Conservation (phyloP, 2,329 filamentous ascomycete species). For the Orbilia javanica region DNA sequence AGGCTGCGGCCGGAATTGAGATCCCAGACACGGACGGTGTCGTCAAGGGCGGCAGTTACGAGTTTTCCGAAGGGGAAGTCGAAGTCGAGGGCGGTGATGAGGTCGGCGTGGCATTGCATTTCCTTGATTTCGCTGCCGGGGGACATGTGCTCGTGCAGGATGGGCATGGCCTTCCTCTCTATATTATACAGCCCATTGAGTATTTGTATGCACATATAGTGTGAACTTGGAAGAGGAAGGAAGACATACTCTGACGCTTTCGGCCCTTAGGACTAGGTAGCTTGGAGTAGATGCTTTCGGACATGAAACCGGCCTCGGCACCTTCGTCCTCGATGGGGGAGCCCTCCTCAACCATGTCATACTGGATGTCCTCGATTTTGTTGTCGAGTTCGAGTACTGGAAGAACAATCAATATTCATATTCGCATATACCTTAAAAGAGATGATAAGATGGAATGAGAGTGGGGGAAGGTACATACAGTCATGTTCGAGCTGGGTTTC, state of each 20-base stretch:
- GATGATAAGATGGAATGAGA: no score
- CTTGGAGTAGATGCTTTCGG: conserved; percentile 96
- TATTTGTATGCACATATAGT: not conserved
- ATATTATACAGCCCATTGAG: not conserved
- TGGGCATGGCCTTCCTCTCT: conserved; percentile 84
- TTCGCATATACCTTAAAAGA: no score
- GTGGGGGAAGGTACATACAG: conserved; percentile 67
- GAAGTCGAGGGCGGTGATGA: conserved; percentile 91
- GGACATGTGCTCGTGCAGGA: conserved; percentile 94
- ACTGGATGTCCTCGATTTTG: conserved; percentile 74
- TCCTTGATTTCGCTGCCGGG: conserved; percentile 89
- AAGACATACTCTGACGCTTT: conserved; percentile 66
- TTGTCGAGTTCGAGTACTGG: conserved; percentile 73
- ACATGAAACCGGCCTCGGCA: conserved; percentile 81
- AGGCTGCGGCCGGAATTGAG: conserved; percentile 92
- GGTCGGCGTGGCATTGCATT: conserved; percentile 87
- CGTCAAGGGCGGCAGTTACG: conserved; percentile 91
- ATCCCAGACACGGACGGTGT: conserved; percentile 96
- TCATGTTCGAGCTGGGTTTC: conserved; percentile 92
- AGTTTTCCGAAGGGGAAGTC: conserved; percentile 97
- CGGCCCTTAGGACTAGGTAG: conserved; percentile 73
- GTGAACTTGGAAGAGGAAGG: not conserved
- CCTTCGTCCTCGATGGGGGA: conserved; percentile 68
- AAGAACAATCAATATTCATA: no score
- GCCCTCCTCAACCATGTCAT: conserved; percentile 67